phyloP scores from a whole-genome alignment of 164 flowering plant species.

The Stephania japonica region DNA sequence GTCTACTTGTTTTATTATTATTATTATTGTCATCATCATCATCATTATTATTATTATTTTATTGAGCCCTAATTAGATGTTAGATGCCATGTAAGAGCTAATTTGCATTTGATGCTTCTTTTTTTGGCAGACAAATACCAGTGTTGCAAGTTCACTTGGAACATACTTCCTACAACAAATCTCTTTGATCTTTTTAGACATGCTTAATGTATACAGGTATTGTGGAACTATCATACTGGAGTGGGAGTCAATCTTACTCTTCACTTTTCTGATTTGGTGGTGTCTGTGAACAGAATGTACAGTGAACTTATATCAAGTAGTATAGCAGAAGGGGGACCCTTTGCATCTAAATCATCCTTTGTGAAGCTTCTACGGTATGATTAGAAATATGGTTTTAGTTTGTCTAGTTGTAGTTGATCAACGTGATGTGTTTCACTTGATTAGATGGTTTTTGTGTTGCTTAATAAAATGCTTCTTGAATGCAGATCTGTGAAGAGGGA shows the following conservation, averaged over 20 bases:
- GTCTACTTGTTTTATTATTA: no score
- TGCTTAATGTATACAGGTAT: slow-evolving; percentile 97
- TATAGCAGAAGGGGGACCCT: slow-evolving; percentile 93
- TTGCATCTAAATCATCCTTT: slow-evolving; percentile 73
- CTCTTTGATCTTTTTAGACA: slow-evolving; percentile 83
- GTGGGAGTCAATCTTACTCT: not conserved
- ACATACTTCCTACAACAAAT: slow-evolving; percentile 84
- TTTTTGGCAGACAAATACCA: slow-evolving; percentile 85
- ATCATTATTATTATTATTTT: not conserved
- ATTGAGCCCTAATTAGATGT: not conserved
- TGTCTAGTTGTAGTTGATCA: not conserved
- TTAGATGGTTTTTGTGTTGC: not conserved
- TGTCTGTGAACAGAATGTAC: slow-evolving; percentile 70
- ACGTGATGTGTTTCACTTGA: not conserved
- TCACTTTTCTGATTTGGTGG: not conserved
- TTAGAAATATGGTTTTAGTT: not conserved
- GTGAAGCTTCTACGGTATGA: slow-evolving; percentile 86
- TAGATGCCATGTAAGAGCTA: not conserved
- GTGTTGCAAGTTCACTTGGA: slow-evolving; percentile 87
- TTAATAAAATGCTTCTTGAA: not conserved
- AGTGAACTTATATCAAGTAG: slow-evolving; percentile 92
- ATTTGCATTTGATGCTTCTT: not conserved
- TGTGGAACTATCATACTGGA: not conserved
- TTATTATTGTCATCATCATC: no score
- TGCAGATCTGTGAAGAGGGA: slow-evolving; percentile 94